A percentile compares a stretch with the other conserved stretches of the same genome.
These are phyloP conservation scores for Aphanomyces stellatus DNA, from an alignment of 352 stramenopile species.

Conservation along the genomic window DNA sequence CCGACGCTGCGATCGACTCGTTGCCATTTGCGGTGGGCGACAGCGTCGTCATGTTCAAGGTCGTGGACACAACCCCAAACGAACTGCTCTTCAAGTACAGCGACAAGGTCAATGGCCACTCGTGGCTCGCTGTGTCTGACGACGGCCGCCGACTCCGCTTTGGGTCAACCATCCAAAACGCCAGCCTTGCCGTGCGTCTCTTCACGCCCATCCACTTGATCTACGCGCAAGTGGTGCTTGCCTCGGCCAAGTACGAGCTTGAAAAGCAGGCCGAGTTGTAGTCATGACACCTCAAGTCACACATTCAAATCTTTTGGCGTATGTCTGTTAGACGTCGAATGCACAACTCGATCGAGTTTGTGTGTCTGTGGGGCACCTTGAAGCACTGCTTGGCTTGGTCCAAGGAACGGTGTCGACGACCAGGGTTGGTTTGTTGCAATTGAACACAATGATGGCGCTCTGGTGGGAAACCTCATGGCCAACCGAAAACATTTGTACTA, in stretches of 20 bases:
- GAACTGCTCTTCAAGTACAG: background rate
- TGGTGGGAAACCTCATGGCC: too few species aligned
- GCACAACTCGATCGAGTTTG: too few species aligned
- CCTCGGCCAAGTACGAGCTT: background rate
- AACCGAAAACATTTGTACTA: too few species aligned
- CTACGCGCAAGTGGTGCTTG: constrained; percentile 14
- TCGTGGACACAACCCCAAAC: constrained; percentile 3
- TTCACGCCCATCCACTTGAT: background rate
- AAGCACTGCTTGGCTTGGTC: too few species aligned
- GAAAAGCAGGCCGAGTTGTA: background rate
- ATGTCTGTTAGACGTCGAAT: too few species aligned
- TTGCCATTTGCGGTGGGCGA: background rate
- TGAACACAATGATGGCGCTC: too few species aligned
- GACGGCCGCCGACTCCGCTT: constrained; percentile 2
- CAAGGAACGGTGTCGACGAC: too few species aligned
- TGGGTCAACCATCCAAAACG: background rate
- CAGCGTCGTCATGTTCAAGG: constrained; percentile 4
- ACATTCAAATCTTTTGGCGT: too few species aligned
- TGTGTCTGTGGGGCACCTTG: too few species aligned
- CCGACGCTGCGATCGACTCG: background rate
- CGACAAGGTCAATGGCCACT: background rate
- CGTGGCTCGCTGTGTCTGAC: constrained; percentile 8
- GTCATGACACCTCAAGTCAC: too few species aligned
- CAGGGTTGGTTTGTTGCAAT: too few species aligned
- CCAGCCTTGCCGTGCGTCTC: background rate